Conservation (phyloP, 306 rosid genomes). For the Luffa aegyptiaca region DNA sequence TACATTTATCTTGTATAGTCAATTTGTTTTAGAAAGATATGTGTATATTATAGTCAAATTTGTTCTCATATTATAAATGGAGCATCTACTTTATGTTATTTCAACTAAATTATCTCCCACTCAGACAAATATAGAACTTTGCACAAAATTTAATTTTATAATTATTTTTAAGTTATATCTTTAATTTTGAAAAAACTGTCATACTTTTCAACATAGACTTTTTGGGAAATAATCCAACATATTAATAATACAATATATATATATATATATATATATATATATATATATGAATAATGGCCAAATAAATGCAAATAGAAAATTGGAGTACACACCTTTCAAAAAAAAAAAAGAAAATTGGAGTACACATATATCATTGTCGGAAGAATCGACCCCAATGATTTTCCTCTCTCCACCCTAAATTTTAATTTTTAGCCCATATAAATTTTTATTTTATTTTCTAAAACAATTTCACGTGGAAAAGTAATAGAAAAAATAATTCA, state of each 20-base stretch:
- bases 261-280: no score
- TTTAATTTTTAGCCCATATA: background rate
- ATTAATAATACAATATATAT: background rate
- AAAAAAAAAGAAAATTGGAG: background rate
- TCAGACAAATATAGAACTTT: background rate
- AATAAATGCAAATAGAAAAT: background rate
- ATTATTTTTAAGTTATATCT: background rate
- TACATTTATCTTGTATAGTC: background rate
- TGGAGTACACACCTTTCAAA: background rate
- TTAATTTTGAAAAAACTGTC: background rate
- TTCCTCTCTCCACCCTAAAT: background rate
- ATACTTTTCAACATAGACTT: background rate
- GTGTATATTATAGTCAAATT: background rate
- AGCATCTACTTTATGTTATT: background rate
- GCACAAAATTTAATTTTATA: background rate
- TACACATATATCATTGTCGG: background rate
- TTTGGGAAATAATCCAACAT: background rate
- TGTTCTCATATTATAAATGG: background rate
- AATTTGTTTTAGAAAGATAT: no score
- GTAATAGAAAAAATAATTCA: background rate
- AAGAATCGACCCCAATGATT: background rate
- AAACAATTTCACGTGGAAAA: background rate
- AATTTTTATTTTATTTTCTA: background rate
- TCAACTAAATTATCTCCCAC: background rate
- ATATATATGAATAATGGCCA: background rate